phyloP scores from a whole-genome alignment of 805 yeast genomes.

The Yarrowia sp. region DNA sequence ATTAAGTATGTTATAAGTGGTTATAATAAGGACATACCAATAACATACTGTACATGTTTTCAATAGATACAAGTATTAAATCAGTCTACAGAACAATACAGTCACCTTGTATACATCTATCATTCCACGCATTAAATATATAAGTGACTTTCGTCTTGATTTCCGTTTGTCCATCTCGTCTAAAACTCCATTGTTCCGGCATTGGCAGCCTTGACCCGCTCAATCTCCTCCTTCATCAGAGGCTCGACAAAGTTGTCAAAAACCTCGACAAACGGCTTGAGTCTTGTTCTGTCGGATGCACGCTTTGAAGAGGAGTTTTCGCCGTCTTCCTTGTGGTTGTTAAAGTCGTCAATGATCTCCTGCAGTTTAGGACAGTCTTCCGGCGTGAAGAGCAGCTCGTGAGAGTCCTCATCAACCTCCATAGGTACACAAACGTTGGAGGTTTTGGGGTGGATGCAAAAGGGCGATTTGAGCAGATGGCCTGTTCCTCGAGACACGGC shows the following conservation, averaged over 20 bases:
- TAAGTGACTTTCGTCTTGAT: too few species aligned
- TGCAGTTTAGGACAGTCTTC: conserved; percentile 73
- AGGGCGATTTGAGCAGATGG: conserved; percentile 93
- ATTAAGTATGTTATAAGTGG: too few species aligned
- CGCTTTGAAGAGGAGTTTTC: conserved; percentile 29
- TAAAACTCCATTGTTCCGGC: conserved; percentile 37
- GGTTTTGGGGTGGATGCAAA: conserved; percentile 94
- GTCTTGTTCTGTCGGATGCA: conserved; percentile 49
- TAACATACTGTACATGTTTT: too few species aligned
- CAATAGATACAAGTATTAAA: too few species aligned
- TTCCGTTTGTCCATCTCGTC: too few species aligned
- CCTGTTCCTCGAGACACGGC: conserved; percentile 87
- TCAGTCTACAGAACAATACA: too few species aligned
- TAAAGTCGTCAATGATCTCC: conserved; percentile 51
- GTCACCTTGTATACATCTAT: too few species aligned
- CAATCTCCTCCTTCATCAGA: conserved; percentile 54
- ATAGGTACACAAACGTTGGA: conserved; percentile 92
- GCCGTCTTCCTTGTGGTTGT: conserved; percentile 30
- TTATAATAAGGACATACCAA: too few species aligned
- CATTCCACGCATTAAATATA: conserved; percentile 5
- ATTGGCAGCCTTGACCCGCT: conserved; percentile 42
- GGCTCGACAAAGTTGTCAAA: conserved; percentile 61
- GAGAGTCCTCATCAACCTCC: conserved; percentile 35
- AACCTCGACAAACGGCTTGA: conserved; percentile 65
- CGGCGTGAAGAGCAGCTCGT: conserved; percentile 61